Conservation (phyloP, 1,284 basidiomycete genomes). For the Cutaneotrichosporon sp. region DNA sequence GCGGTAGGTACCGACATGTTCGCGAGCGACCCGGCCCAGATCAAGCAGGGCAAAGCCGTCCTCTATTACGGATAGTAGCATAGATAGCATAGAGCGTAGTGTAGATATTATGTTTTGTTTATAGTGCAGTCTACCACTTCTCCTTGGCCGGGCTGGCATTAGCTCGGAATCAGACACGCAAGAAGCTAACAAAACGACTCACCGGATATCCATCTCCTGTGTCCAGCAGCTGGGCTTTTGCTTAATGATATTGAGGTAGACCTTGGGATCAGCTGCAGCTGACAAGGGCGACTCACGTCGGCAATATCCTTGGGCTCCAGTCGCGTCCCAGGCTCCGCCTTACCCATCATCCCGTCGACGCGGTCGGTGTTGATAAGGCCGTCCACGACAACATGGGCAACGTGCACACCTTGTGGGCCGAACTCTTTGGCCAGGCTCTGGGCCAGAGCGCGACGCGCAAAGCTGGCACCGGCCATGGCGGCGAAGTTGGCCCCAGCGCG, state of each 20-base stretch:
- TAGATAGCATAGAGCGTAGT: too few species aligned
- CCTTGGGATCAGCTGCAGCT: too few species aligned
- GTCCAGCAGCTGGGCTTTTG: slow-evolving; percentile 44
- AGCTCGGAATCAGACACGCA: neutral
- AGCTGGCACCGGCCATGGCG: slow-evolving; percentile 36
- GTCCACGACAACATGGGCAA: slow-evolving; percentile 49
- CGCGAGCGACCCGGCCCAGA: slow-evolving; percentile 1
- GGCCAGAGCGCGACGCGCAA: slow-evolving; percentile 34
- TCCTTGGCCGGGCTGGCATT: slow-evolving; percentile 12
- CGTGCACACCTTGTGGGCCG: slow-evolving; percentile 48
- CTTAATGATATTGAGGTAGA: slow-evolving; percentile 40
- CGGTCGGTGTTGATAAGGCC: slow-evolving; percentile 42
- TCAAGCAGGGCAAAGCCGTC: slow-evolving; percentile 7
- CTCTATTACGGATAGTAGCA: slow-evolving; percentile 6
- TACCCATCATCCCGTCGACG: slow-evolving; percentile 23
- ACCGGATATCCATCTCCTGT: slow-evolving; percentile 39
- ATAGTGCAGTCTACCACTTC: slow-evolving; percentile 10
- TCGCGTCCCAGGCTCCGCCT: slow-evolving; percentile 22
- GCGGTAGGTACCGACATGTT: slow-evolving; percentile 14
- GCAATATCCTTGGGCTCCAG: slow-evolving; percentile 15
- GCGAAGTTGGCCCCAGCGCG: slow-evolving; percentile 33
- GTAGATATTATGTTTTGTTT: too few species aligned
- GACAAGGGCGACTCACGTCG: too few species aligned
- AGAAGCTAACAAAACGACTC: neutral
- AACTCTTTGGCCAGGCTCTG: slow-evolving; percentile 49